Evolutionary conservation across 2,329 filamentous ascomycete genomes (phyloP).

Genomic region (Stagonosporopsis vannaccii): DNA sequence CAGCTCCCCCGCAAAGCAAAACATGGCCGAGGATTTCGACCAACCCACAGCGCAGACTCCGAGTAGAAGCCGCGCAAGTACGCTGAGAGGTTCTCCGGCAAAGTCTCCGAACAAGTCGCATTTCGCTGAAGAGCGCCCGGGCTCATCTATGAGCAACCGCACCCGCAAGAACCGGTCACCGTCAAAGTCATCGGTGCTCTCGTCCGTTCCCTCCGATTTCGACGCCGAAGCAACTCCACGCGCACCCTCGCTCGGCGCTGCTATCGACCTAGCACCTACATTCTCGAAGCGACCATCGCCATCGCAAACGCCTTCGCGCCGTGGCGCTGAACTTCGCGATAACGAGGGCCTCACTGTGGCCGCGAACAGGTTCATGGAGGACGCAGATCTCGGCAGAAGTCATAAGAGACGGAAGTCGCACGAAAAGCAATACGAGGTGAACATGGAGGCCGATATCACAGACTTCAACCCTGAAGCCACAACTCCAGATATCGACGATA

Average conservation of each 20-base stretch:
- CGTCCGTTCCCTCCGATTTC: slow-evolving; percentile 27
- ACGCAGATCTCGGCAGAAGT: slow-evolving; percentile 33
- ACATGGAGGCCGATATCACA: slow-evolving; percentile 36
- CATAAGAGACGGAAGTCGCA: slow-evolving; percentile 33
- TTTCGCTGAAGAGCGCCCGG: slow-evolving; percentile 28
- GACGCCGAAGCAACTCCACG: slow-evolving; percentile 24
- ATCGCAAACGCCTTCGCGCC: slow-evolving; percentile 25
- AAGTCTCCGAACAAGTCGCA: slow-evolving; percentile 30
- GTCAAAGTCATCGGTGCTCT: slow-evolving; percentile 34
- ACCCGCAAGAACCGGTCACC: slow-evolving; percentile 41
- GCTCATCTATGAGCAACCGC: slow-evolving; percentile 35
- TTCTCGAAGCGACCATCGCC: slow-evolving; percentile 29
- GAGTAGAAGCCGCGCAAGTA: slow-evolving; percentile 8
- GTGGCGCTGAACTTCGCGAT: slow-evolving; percentile 36
- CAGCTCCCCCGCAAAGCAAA: slow-evolving; percentile 36
- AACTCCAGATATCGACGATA: slow-evolving; percentile 65
- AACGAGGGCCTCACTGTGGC: slow-evolving; percentile 51
- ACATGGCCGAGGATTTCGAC: slow-evolving; percentile 7
- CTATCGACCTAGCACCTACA: slow-evolving; percentile 24
- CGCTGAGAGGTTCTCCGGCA: slow-evolving; percentile 5
- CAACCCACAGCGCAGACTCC: slow-evolving; percentile 13
- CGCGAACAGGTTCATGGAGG: slow-evolving; percentile 43
- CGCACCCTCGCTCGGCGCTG: slow-evolving; percentile 20
- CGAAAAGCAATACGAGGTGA: slow-evolving; percentile 30
- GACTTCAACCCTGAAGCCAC: slow-evolving; percentile 44